These are phyloP conservation scores for Hypomontagnella monticulosa DNA, from an alignment of 495 filamentous ascomycete genomes.

Conservation along the genomic window DNA sequence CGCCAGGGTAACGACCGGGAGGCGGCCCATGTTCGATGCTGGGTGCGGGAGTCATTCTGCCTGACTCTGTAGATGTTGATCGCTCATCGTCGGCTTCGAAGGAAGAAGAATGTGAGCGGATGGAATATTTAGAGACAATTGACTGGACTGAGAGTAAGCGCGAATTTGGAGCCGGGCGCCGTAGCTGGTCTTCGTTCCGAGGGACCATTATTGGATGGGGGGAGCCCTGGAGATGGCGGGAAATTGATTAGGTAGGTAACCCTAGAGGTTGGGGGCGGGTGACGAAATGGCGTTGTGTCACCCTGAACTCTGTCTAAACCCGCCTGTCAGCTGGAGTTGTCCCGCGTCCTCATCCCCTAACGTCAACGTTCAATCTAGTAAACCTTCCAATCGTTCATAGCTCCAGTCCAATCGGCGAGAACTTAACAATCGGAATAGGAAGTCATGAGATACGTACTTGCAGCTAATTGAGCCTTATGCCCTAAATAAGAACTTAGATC, in stretches of 20 bases:
- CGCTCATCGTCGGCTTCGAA: constrained; percentile 72
- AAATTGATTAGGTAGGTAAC: neutral
- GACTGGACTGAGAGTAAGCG: constrained; percentile 57
- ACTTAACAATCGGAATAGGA: constrained; percentile 8
- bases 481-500: constrained; percentile 7
- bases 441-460: constrained; percentile 3
- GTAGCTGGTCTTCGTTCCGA: constrained; percentile 42
- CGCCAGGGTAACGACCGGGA: constrained; percentile 70
- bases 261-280: too few species aligned
- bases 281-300: constrained; percentile 33
- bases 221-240: too few species aligned
- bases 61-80: constrained; percentile 56
- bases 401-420: constrained; percentile 20
- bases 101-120: constrained; percentile 59
- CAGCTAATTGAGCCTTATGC: constrained; percentile 11
- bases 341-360: too few species aligned
- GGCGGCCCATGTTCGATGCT: constrained; percentile 39
- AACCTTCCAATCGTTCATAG: too few species aligned
- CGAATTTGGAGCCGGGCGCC: constrained; percentile 50
- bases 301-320: constrained; percentile 4
- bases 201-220: constrained; percentile 49
- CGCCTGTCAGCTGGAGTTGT: neutral
- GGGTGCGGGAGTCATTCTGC: constrained; percentile 48
- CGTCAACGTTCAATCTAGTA: too few species aligned
- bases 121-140: constrained; percentile 54